Base-by-base conservation (phyloP, 192 early-diverging fungal species). In the Podila epicladia region DNA sequence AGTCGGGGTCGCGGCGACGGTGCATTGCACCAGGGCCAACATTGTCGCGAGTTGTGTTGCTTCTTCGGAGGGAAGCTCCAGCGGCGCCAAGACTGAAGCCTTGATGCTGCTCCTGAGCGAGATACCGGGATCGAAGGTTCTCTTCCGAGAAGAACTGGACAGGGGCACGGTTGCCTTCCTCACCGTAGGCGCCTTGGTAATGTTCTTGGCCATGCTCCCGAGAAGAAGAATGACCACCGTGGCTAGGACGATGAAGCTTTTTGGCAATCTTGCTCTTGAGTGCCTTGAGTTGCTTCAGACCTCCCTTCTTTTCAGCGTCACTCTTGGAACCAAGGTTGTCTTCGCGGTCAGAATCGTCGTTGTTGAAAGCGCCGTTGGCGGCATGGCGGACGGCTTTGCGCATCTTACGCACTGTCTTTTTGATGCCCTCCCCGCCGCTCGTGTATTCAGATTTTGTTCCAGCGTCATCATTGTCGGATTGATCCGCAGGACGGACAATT, bases 71-170 rank as follows among this genome's bases (percentile, higher is more conserved):
- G 2, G 77, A 72, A 13, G 71, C 71, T 20, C 77, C 77, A 19
- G 71, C 61, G 12, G 71, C 70, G 20, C 70, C 77, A 37, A 80
- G 63, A 32, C 77, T 80, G 62, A 67, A 58, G 20, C 77, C 77
- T 0, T 71, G 70, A 20, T 68, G 35, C 22, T 80, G 77, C 31
- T 73, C 71, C 53, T 80, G 77, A 48, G 65, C 65, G 15, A 80
- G 71, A 51, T 73, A 80, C 13, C 77, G 61, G 0, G 77, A 57
- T 8, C 77, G 71, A 41, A 80, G 77, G 28, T 80, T 80, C n/a
- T 80, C 77, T 48, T 80, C 77, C 9, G 77, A 80, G 57, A 80
- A 80, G 77, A 80, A 80, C 35, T 80, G 77, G 58, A 80, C 71
- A 49, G 77, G 77, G 3, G 20, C 71, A 60, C 77, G 77, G 29